Evolutionary conservation across 2,329 filamentous ascomycete species (phyloP).

Genomic region (Proliferodiscus dingleyae): DNA sequence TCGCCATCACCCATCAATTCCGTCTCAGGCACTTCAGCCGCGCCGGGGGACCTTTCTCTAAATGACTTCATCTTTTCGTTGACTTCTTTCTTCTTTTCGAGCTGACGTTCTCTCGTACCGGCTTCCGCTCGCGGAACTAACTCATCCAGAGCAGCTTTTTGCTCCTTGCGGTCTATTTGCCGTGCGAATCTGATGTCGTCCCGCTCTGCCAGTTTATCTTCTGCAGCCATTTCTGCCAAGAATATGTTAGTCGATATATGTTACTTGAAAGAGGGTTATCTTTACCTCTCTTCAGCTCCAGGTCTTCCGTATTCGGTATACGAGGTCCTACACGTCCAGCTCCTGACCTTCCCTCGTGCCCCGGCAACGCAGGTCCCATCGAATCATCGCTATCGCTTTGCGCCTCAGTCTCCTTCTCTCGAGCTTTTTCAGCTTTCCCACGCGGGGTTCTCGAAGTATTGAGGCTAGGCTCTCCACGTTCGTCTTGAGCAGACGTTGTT

Average conservation of each 20-base stretch:
- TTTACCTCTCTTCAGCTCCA: slow-evolving; percentile 56
- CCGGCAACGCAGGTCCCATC: slow-evolving; percentile 44
- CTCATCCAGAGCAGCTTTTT: slow-evolving; percentile 74
- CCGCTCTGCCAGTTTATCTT: slow-evolving; percentile 42
- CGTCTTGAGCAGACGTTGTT: slow-evolving; percentile 15
- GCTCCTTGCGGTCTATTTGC: slow-evolving; percentile 57
- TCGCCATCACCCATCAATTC: slow-evolving; percentile 73
- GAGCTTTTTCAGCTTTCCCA: slow-evolving; percentile 2
- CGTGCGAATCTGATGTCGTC: slow-evolving; percentile 57
- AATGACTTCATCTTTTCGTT: slow-evolving; percentile 73
- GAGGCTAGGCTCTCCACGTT: slow-evolving; percentile 1
- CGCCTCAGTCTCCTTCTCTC: slow-evolving; percentile 12
- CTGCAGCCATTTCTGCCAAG: slow-evolving; percentile 34
- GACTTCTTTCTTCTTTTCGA: slow-evolving; percentile 77
- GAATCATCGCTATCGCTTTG: slow-evolving; percentile 33
- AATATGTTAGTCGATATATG: slow-evolving; percentile 4
- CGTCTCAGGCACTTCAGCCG: slow-evolving; percentile 61
- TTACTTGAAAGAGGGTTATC: not conserved
- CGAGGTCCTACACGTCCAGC: slow-evolving; percentile 43
- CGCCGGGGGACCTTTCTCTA: slow-evolving; percentile 59
- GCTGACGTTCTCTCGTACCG: slow-evolving; percentile 73
- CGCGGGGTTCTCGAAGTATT: slow-evolving; percentile 1
- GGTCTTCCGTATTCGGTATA: slow-evolving; percentile 70
- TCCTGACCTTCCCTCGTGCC: slow-evolving; percentile 25
- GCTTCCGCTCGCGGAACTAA: slow-evolving; percentile 76